Evolutionary conservation across 495 filamentous ascomycete species (phyloP).

Genomic region (Penicillium cosmopolitanum): DNA sequence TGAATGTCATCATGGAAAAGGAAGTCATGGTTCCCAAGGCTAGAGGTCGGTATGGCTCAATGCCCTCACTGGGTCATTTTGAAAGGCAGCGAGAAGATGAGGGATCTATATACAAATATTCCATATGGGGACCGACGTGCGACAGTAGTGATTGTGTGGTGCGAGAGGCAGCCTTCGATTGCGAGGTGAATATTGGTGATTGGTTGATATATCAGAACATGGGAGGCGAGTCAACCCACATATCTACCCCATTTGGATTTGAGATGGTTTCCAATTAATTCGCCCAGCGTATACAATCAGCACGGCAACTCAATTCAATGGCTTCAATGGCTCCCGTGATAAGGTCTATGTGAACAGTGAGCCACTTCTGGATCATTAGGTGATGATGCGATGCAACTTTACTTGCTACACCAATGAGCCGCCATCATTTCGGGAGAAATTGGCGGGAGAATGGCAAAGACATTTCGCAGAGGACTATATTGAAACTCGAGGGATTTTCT

Average conservation of each 20-base stretch:
- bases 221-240: conserved; percentile 28
- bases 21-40: conserved; percentile 21
- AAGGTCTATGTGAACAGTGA: conserved; percentile 25
- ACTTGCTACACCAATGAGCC: neutral
- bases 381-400: neutral
- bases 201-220: conserved; percentile 41
- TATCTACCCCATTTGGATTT: neutral
- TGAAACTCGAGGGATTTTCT: no score
- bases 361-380: conserved; percentile 7
- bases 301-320: conserved; percentile 36
- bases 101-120: conserved; percentile 22
- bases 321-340: conserved; percentile 25
- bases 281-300: conserved; percentile 29
- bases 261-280: neutral
- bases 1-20: conserved; percentile 34
- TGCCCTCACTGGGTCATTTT: neutral
- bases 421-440: no score
- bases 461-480: no score
- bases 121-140: conserved; percentile 43
- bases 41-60: neutral
- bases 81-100: conserved; percentile 4
- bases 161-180: conserved; percentile 17
- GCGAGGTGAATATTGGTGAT: conserved; percentile 35
- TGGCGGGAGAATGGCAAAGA: no score
- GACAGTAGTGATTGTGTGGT: conserved; percentile 37